Base-by-base conservation (phyloP, 2,329 filamentous ascomycete species). In the Fusarium dimerum region DNA sequence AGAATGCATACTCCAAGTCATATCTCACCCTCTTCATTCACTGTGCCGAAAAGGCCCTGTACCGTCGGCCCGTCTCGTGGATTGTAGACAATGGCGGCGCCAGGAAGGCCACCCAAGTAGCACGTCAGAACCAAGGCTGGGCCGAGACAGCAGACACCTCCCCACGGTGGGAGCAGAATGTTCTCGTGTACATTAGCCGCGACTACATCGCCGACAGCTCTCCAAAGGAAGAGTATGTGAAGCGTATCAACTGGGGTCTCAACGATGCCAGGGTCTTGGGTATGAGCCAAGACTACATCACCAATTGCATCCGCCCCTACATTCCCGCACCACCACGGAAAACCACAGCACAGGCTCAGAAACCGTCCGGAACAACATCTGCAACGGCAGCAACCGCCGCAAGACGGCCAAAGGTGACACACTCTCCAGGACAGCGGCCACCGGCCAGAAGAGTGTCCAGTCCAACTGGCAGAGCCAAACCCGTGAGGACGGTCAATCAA, bases 161-260 rank as follows among this genome's bases (percentile, higher is more conserved):
- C n/a, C 52, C 65, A 39, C 56, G 63, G 47, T 62, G 63, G 65
- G 55, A 65, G 39, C 58, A 62, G 32, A 54, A 68, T n/a, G 71
- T 72, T 17, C 64, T 77, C 41, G 73, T 76, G 16, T 77, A 76
- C 49, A 59, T 75, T 50, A 76, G 71, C 52, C 55, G 63, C 26
- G 59, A 63, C 43, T 65, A 68, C 34, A 62, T 66, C 36, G 47
- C 59, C n/a, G 68, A 72, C 47, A 72, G 72, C 39, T 47, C 54
- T 8, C 72, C 74, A 17, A 68, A 66, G 50, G 66, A 70, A 15
- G 74, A 77, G 50, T 76, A 77, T 43, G 57, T 76, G 36, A 61
- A 66, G 41, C 71, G 74, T 34, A 73, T 76, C 57, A 73, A 74
- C 50, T 48, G 63, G 13, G 74, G 70, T 6, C 52, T 76, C 41